Evolutionary conservation across 345 rosid genomes (phyloP).

Genomic region (Gossypium stocksii): DNA sequence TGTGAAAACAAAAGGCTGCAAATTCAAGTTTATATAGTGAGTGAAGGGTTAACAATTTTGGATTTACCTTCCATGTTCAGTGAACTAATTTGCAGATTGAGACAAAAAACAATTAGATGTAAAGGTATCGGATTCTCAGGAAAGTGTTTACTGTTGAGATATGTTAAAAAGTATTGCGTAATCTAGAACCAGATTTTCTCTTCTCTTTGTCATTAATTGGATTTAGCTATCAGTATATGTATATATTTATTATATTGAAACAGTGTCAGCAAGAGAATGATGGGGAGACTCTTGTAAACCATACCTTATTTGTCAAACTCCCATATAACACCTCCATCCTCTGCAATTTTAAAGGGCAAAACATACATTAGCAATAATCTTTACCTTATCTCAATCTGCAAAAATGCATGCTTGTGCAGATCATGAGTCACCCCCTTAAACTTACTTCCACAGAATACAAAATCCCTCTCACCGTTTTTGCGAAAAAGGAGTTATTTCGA

Average conservation of each 20-base stretch:
- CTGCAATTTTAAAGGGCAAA: constrained; percentile 16
- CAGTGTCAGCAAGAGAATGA: background rate
- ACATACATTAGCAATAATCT: background rate
- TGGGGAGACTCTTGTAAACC: background rate
- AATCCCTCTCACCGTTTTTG: too few relatives aligned
- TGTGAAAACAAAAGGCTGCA: background rate
- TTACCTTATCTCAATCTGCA: background rate
- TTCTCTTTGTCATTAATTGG: too few relatives aligned
- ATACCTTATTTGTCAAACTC: constrained; percentile 46
- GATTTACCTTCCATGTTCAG: background rate
- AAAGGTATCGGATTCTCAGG: background rate
- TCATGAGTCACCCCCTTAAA: background rate
- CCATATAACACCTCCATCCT: constrained; percentile 58
- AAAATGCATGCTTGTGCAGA: background rate
- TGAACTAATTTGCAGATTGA: background rate
- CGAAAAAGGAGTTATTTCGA: too few relatives aligned
- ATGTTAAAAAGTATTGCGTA: background rate
- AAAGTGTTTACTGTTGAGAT: background rate
- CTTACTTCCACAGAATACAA: too few relatives aligned
- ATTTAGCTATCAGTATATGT: too few relatives aligned
- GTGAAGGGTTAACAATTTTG: background rate
- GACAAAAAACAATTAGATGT: background rate
- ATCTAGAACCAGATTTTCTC: background rate
- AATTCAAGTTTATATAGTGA: background rate
- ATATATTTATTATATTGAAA: background rate